Evolutionary conservation across 805 yeast genomes (phyloP).

Genomic region (Candida vaughaniae): DNA sequence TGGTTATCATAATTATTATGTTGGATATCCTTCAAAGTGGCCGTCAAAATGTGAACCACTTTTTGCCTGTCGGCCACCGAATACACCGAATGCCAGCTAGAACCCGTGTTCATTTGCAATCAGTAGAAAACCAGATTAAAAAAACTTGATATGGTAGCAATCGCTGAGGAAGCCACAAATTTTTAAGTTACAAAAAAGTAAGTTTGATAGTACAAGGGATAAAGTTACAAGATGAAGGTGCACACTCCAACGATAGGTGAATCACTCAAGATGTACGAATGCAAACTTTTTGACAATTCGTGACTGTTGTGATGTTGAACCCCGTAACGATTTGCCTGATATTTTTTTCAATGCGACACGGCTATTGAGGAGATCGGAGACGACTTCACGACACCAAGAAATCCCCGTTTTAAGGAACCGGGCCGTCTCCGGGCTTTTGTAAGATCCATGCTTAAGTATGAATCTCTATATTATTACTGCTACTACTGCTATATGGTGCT

Average conservation of each 20-base stretch:
- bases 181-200: too few relatives aligned
- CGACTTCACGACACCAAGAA: too few relatives aligned
- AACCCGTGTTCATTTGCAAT: constrained; percentile 1
- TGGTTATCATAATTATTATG: constrained; percentile 31
- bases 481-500: too few relatives aligned
- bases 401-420: too few relatives aligned
- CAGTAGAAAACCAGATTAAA: not conserved
- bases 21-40: constrained; percentile 38
- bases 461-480: too few relatives aligned
- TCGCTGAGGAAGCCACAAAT: too few relatives aligned
- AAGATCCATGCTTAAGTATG: too few relatives aligned
- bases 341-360: constrained; percentile 2
- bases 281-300: constrained; percentile 1
- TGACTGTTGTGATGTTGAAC: constrained; percentile 2
- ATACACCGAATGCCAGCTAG: constrained; percentile 27
- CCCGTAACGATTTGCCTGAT: constrained; percentile 3
- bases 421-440: too few relatives aligned
- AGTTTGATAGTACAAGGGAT: too few relatives aligned
- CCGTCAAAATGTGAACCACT: constrained; percentile 37
- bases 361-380: not conserved
- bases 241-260: too few relatives aligned
- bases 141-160: not conserved
- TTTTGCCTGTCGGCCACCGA: constrained; percentile 37
- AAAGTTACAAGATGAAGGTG: too few relatives aligned
- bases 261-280: too few relatives aligned